These are phyloP conservation scores for Podospora anserina DNA, from an alignment of 495 filamentous ascomycete species.

Conservation along the genomic window DNA sequence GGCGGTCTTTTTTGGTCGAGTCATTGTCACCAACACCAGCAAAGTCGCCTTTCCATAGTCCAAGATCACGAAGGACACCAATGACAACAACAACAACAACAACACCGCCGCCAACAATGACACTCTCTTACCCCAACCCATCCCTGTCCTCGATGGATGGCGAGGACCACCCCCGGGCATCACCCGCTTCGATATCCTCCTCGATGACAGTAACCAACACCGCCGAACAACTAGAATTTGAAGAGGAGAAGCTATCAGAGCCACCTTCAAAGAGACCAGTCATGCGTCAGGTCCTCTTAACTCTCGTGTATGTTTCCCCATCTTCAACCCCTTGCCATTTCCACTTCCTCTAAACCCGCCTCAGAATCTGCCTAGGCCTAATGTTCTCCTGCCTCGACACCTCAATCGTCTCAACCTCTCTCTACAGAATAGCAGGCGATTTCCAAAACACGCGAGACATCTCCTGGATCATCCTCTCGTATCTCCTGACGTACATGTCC, in stretches of 20 bases:
- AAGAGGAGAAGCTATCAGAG: constrained; percentile 2
- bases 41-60: too few relatives aligned
- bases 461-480: constrained; percentile 59
- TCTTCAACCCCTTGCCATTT: background rate
- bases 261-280: constrained; percentile 1
- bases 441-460: constrained; percentile 51
- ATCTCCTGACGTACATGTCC: constrained; percentile 59
- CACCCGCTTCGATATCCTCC: background rate
- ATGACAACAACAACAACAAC: constrained; percentile 4
- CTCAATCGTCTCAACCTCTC: constrained; percentile 62
- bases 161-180: background rate
- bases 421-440: constrained; percentile 56
- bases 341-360: background rate
- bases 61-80: background rate
- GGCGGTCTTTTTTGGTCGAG: background rate
- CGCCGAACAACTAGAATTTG: constrained; percentile 1
- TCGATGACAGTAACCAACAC: constrained; percentile 8
- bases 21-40: background rate
- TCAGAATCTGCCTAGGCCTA: constrained; percentile 53
- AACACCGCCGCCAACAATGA: constrained; percentile 16
- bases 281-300: constrained; percentile 24
- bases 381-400: constrained; percentile 60
- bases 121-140: constrained; percentile 31
- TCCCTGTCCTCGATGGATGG: constrained; percentile 28
- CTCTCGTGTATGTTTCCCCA: constrained; percentile 22